phyloP scores from a whole-genome alignment of 2,329 filamentous ascomycete genomes.

The Ramularia collo-cygni region DNA sequence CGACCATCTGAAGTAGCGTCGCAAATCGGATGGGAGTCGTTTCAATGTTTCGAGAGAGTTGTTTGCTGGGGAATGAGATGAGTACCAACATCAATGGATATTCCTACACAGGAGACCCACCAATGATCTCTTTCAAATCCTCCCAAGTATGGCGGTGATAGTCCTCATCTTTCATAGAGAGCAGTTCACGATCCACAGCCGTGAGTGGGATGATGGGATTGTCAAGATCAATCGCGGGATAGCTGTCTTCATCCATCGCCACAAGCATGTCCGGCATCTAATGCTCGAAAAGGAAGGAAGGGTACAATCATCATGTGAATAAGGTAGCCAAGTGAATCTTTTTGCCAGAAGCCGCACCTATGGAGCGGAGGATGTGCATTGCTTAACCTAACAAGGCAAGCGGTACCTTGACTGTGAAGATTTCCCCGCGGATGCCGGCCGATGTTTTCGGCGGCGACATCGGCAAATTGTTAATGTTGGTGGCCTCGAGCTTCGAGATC shows the following conservation, averaged over 20 bases:
- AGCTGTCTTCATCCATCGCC: conserved; percentile 13
- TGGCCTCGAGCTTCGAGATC: too few species aligned
- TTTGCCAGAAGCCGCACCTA: too few species aligned
- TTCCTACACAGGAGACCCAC: conserved; percentile 27
- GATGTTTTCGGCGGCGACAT: too few species aligned
- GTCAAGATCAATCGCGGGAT: conserved; percentile 23
- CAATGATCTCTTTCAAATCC: conserved; percentile 46
- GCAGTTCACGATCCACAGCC: conserved; percentile 41
- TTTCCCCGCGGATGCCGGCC: too few species aligned
- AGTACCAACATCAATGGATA: background rate
- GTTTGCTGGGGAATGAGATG: conserved; percentile 29
- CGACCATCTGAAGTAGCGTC: conserved; percentile 55
- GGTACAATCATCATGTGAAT: background rate
- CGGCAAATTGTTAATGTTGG: too few species aligned
- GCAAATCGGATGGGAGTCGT: conserved; percentile 52
- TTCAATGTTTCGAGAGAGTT: conserved; percentile 52
- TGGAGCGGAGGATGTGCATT: background rate
- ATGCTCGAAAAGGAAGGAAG: background rate
- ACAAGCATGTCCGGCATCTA: background rate
- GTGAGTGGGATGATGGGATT: conserved; percentile 42
- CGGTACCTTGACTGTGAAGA: too few species aligned
- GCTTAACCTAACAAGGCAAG: too few species aligned
- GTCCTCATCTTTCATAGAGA: conserved; percentile 47
- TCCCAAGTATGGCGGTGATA: conserved; percentile 48
- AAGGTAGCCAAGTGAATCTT: background rate